Conservation (phyloP, 176 grass and related monocot genomes). For the Paspalum notatum region DNA sequence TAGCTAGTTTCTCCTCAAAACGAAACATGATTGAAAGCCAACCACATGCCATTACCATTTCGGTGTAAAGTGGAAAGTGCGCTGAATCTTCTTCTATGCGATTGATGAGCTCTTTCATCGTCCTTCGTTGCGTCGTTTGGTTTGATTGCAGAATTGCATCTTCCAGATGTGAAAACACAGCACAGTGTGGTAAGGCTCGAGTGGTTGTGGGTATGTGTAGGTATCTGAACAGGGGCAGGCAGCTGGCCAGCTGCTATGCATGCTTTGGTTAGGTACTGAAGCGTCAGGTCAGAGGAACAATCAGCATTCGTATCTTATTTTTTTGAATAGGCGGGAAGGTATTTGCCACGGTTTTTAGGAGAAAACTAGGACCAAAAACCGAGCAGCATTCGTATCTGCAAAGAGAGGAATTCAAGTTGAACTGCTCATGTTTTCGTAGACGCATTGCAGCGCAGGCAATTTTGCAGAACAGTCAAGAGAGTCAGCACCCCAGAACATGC, state of each 20-base stretch:
- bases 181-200: background rate
- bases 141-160: background rate
- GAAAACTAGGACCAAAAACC: background rate
- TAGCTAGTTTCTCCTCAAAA: background rate
- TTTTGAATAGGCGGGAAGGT: too few species aligned
- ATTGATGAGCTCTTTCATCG: background rate
- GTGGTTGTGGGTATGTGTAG: background rate
- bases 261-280: constrained; percentile 13
- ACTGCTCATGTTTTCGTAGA: background rate
- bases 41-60: background rate
- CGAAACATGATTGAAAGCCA: background rate
- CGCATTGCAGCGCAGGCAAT: background rate
- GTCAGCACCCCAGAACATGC: background rate
- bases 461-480: background rate
- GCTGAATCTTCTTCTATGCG: background rate
- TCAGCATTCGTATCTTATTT: too few species aligned
- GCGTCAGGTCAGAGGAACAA: background rate
- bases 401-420: constrained; percentile 7
- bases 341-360: too few species aligned
- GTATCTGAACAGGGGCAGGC: background rate
- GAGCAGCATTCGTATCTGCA: background rate
- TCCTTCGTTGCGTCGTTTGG: background rate
- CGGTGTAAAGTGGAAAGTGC: background rate
- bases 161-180: background rate
- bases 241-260: too few species aligned